Evolutionary conservation across 768 basidiomycete genomes (phyloP), one percentile per base, ranked within the genome.

Genomic region (Floccularia luteovirens): DNA sequence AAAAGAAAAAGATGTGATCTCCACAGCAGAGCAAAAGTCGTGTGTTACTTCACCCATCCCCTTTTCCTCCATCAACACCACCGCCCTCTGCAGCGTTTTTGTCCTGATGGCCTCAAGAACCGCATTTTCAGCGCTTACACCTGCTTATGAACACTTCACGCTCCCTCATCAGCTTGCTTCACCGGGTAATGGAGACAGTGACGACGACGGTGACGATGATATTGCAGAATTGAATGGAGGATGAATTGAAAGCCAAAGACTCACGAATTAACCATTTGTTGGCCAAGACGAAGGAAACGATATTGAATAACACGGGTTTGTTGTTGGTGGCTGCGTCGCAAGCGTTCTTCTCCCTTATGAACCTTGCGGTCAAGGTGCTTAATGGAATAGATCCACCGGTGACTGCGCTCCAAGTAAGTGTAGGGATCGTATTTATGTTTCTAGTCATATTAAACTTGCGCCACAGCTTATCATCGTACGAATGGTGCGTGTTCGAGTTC

Each of bases 341-440:
- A 33, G 24, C 43, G 22, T 56, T 54, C 40, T 36, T 52, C 32
- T 38, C 52, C n/a, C 24, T 52, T 22, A 47, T 56, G 47, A 50
- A 54, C 38, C 34, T 48, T 6, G 38, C 49, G 13, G 54, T 52
- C 13, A 56, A 56, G 43, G 48, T 46, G 28, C 28, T 56, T 27
- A 50, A 54, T 36, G 31, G 37, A 6, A 54, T 53, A 11, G 52
- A 56, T 35, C 50, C 52, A 7, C 54, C 49, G 14, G 47, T 54
- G 7, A 47, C 50, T 6, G 44, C 52, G 2, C 31, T 56, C 17
- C 43, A 56, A 47, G 54, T 52, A 33, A 13, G 43, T 42, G 10
- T n/a, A 14, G 12, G 14, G 39, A 27, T 19, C 16, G 14, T 10
- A 17, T 31, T 10, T n/a, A 4, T 11, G 10, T 13, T 33, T 8